Base-by-base conservation (phyloP, 352 stramenopile species). In the Albugo candida region DNA sequence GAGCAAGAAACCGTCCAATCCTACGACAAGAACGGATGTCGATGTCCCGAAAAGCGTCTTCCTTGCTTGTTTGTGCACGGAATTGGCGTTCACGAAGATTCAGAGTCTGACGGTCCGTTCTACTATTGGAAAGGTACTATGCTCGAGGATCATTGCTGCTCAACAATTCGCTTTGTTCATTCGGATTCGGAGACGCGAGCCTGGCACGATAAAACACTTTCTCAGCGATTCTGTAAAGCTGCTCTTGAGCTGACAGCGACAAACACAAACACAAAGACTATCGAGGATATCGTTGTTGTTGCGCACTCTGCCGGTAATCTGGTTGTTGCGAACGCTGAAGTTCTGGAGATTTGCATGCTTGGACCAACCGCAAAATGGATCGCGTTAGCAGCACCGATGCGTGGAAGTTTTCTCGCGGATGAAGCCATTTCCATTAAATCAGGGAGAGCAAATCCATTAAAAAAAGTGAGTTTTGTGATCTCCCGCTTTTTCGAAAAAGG, bases 281-380 rank as follows among this genome's bases (percentile, higher is more conserved):
- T 66, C 17, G 45, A 56, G 17, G 52, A 56, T 37, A 13, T 72
- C 1, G 56, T 62, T 13, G 38, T 76, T 12, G 46, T 76, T 6
- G 53, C 58, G 2, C 58, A 76, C 56, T 76, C 65, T 19, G 71
- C 70, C 62, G 65, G 62, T 45, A 76, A 76, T 52, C 48, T 76
- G 16, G 54, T 72, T 36, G 38, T 52, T 2, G 48, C 53, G 0
- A 47, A 42, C 1, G 62, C 65, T 8, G 13, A 61, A n/a, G 54
- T 54, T 31, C 61, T 56, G 40, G 21, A 49, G 11, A 51, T 51
- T 36, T 76, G 65, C 43, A 48, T 19, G 0, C 43, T 76, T 12
- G 52, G 24, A 13, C 42, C 27, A 14, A 54, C 47, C 13, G 59
- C 57, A 39, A 67, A 70, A 48, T 76, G 58, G 55, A 68, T 76